These are phyloP conservation scores for Hirsutella rhossiliensis DNA, from an alignment of 2,329 filamentous ascomycete species.

Conservation along the genomic window DNA sequence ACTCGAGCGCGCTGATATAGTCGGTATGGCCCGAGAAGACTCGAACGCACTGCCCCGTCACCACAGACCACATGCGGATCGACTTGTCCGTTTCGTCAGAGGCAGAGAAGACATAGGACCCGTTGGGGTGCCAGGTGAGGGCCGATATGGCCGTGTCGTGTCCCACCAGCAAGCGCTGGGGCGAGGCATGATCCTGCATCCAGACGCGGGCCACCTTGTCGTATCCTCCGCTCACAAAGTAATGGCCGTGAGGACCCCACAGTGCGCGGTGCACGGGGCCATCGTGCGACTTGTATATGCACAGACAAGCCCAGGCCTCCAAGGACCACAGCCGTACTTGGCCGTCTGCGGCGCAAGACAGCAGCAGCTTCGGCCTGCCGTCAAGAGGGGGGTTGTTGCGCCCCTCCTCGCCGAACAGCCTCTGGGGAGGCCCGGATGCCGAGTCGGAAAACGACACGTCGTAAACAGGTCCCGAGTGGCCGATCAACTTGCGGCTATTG, in stretches of 20 bases:
- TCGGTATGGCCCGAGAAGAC: conserved; percentile 88
- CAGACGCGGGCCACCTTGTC: conserved; percentile 87
- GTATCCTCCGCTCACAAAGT: conserved; percentile 78
- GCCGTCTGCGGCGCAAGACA: conserved; percentile 80
- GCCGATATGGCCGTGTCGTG: conserved; percentile 90
- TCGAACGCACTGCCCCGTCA: conserved; percentile 74
- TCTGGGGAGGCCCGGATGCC: conserved; percentile 41
- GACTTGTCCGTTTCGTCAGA: conserved; percentile 78
- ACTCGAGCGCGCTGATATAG: conserved; percentile 74
- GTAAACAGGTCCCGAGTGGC: conserved; percentile 83
- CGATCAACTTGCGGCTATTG: conserved; percentile 63
- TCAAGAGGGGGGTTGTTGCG: conserved; percentile 29
- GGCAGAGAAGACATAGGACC: conserved; percentile 84
- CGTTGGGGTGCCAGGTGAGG: conserved; percentile 90
- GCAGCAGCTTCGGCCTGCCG: conserved; percentile 58
- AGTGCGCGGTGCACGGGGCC: conserved; percentile 78
- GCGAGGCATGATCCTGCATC: conserved; percentile 85
- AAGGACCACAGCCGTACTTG: conserved; percentile 88
- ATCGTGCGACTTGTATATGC: conserved; percentile 87
- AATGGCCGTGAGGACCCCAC: conserved; percentile 91
- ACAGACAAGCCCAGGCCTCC: conserved; percentile 83
- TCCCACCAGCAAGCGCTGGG: conserved; percentile 77
- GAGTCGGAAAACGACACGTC: conserved; percentile 73
- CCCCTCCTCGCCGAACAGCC: conserved; percentile 39
- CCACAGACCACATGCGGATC: conserved; percentile 94